Percentiles rank a stretch among this genome's conserved stretches.
Conservation (phyloP, 2,329 filamentous ascomycete species). For the Lachnellula subtilissima region DNA sequence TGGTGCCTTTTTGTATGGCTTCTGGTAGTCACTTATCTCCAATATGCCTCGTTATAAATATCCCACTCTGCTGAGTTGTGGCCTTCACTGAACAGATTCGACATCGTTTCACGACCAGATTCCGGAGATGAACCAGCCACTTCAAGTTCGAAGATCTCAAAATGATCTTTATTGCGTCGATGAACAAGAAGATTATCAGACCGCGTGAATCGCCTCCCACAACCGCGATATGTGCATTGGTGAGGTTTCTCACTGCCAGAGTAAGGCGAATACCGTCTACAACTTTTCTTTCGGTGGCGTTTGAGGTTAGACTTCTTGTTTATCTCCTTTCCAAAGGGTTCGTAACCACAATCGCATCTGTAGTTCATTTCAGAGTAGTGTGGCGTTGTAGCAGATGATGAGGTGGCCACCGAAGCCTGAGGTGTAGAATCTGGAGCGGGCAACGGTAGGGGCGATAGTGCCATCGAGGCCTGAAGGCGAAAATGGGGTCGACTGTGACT, state of each 20-base stretch:
- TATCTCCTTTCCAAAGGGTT: background rate
- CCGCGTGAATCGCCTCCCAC: background rate
- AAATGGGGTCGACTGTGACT: too few species aligned
- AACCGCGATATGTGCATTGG: background rate
- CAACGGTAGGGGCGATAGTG: background rate
- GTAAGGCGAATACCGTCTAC: background rate
- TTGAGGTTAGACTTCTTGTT: background rate
- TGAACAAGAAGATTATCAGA: background rate
- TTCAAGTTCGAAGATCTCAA: background rate
- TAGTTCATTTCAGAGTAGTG: background rate
- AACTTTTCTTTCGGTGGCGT: background rate
- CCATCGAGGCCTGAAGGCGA: too few species aligned
- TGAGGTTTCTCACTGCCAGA: background rate
- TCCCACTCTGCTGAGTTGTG: background rate
- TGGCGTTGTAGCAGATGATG: background rate
- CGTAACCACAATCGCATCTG: background rate
- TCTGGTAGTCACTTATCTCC: background rate
- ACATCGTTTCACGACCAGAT: background rate
- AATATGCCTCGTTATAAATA: background rate
- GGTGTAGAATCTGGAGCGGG: background rate
- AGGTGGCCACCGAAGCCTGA: background rate
- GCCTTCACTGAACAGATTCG: background rate
- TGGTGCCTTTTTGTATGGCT: too few species aligned
- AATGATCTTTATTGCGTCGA: background rate
- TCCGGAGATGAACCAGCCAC: background rate